Conservation (phyloP, 805 yeast species). For the Kuraishia ogatae region DNA sequence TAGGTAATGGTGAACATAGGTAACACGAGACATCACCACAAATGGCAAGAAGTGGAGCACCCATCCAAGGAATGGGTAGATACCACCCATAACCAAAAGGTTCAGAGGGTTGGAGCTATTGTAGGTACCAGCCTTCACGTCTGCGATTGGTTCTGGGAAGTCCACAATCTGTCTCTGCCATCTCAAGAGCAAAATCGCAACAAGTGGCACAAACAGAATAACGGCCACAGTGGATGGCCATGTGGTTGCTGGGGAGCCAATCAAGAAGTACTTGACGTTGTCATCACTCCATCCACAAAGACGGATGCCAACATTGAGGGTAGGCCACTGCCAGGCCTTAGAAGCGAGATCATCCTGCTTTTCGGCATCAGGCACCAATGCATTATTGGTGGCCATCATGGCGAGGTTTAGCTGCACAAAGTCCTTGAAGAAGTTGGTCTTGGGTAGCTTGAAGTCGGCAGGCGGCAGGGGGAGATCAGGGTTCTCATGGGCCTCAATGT, state of each 20-base stretch:
- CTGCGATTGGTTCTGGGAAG: conserved; percentile 30
- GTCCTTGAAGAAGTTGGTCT: conserved; percentile 68
- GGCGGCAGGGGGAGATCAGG: conserved; percentile 50
- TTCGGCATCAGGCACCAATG: conserved; percentile 70
- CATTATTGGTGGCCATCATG: conserved; percentile 84
- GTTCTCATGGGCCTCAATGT: conserved; percentile 64
- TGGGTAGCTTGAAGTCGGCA: conserved; percentile 57
- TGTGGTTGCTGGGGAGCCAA: conserved; percentile 61
- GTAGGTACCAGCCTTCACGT: not conserved
- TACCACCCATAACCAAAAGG: conserved; percentile 50
- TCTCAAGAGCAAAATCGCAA: conserved; percentile 42
- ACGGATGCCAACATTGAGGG: conserved; percentile 66
- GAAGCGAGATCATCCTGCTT: conserved; percentile 67
- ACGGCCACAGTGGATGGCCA: conserved; percentile 54
- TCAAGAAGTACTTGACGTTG: conserved; percentile 43
- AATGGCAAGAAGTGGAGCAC: conserved; percentile 82
- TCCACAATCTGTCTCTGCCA: conserved; percentile 78
- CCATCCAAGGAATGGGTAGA: conserved; percentile 89
- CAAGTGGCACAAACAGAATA: conserved; percentile 32
- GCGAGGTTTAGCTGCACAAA: conserved; percentile 70
- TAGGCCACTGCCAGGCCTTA: conserved; percentile 85
- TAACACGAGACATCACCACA: conserved; percentile 90
- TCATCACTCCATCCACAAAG: conserved; percentile 46
- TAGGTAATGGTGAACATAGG: conserved; percentile 92
- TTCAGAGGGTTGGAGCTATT: conserved; percentile 9